These are phyloP conservation scores for Xylariaceae sp. DNA, from an alignment of 2,329 filamentous ascomycete species.

Conservation along the genomic window DNA sequence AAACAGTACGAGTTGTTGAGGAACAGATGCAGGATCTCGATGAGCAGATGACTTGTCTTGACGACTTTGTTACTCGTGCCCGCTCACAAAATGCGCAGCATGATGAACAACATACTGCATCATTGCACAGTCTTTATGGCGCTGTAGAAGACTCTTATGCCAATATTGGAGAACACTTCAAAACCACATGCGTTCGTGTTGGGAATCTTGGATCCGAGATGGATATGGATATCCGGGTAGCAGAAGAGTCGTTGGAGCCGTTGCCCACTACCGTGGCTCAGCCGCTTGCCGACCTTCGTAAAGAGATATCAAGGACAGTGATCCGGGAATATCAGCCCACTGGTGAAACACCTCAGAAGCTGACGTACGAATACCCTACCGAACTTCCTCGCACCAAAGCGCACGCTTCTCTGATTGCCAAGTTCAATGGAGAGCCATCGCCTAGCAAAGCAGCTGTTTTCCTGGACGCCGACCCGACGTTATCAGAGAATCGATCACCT, in stretches of 20 bases:
- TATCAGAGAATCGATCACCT: constrained; percentile 28
- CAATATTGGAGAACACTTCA: constrained; percentile 66
- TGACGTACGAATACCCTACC: constrained; percentile 74
- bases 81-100: constrained; percentile 75
- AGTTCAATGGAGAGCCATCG: constrained; percentile 36
- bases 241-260: constrained; percentile 59
- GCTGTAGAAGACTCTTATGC: constrained; percentile 70
- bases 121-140: constrained; percentile 60
- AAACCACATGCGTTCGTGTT: constrained; percentile 63
- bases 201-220: constrained; percentile 66
- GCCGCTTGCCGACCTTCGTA: constrained; percentile 67
- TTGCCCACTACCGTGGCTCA: constrained; percentile 59
- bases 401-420: constrained; percentile 43
- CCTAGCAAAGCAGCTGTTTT: constrained; percentile 40
- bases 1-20: constrained; percentile 85
- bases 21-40: constrained; percentile 84
- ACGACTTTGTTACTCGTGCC: constrained; percentile 83
- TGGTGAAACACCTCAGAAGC: constrained; percentile 79
- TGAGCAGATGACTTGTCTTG: constrained; percentile 81
- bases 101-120: constrained; percentile 64
- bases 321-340: constrained; percentile 81
- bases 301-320: constrained; percentile 58
- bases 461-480: constrained; percentile 36
- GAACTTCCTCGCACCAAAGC: constrained; percentile 68
- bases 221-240: constrained; percentile 52